A percentile compares a stretch with the other conserved stretches of the same genome.
Conservation (phyloP, 768 basidiomycete species). For the Suillus tomentosus region DNA sequence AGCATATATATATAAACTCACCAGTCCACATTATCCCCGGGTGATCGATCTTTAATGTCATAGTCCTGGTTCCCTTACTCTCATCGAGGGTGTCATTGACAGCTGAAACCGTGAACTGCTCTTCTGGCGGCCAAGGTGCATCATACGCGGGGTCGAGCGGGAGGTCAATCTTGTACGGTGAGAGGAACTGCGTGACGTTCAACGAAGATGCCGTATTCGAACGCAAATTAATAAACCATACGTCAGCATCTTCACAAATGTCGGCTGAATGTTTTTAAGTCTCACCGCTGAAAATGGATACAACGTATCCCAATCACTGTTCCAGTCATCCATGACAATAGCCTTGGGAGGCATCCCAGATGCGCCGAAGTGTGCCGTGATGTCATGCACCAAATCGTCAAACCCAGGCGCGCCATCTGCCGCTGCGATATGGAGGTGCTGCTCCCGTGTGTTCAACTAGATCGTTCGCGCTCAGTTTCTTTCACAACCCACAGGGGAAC, state of each 20-base stretch:
- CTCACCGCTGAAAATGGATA: slow-evolving; percentile 79
- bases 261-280: neutral
- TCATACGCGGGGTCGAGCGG: slow-evolving; percentile 48
- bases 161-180: slow-evolving; percentile 78
- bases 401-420: slow-evolving; percentile 86
- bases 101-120: slow-evolving; percentile 55
- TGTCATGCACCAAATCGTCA: slow-evolving; percentile 55
- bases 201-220: neutral
- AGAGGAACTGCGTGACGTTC: slow-evolving; percentile 61
- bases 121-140: slow-evolving; percentile 48
- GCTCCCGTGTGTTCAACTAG: slow-evolving; percentile 71
- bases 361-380: slow-evolving; percentile 62
- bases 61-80: slow-evolving; percentile 60
- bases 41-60: slow-evolving; percentile 73
- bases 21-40: slow-evolving; percentile 88
- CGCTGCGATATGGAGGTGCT: slow-evolving; percentile 77
- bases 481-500: neutral
- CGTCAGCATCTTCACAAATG: neutral
- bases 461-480: neutral
- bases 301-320: slow-evolving; percentile 85
- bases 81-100: slow-evolving; percentile 57
- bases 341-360: slow-evolving; percentile 41
- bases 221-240: slow-evolving; percentile 1
- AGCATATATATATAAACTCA: slow-evolving; percentile 29
- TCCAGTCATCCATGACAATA: slow-evolving; percentile 71